Evolutionary conservation across 2,329 filamentous ascomycete species (phyloP).

Genomic region (Fusarium bulbicola): DNA sequence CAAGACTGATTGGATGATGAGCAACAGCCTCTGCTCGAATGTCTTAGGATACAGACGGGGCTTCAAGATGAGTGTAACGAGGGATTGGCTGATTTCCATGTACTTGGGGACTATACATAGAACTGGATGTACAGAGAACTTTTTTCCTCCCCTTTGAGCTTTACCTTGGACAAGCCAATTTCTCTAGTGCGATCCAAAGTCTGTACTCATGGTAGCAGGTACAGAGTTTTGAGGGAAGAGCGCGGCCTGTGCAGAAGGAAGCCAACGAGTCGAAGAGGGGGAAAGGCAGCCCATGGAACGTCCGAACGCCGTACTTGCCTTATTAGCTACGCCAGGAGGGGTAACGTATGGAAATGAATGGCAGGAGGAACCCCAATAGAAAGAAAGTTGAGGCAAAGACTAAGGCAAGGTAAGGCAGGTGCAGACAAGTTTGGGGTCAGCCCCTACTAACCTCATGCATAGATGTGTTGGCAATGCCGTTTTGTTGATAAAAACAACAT

Average conservation of each 20-base stretch:
- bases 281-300: conserved; percentile 12
- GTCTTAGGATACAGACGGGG: conserved; percentile 26
- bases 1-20: conserved; percentile 37
- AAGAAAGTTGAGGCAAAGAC: conserved; percentile 40
- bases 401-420: conserved; percentile 31
- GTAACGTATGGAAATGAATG: conserved; percentile 22
- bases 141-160: background rate
- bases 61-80: conserved; percentile 8
- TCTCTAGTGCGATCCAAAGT: background rate
- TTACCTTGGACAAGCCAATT: background rate
- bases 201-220: background rate
- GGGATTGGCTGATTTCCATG: background rate
- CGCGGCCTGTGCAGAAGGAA: conserved; percentile 18
- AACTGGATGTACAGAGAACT: conserved; percentile 13
- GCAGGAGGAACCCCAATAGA: conserved; percentile 27
- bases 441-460: conserved; percentile 68
- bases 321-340: conserved; percentile 20
- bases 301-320: conserved; percentile 23
- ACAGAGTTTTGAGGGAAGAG: background rate
- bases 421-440: conserved; percentile 35
- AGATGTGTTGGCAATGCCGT: conserved; percentile 79
- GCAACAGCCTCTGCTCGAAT: conserved; percentile 9
- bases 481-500: conserved; percentile 56
- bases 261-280: conserved; percentile 28
- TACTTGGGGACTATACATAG: background rate